Evolutionary conservation across 371 early-diverging fungal species (phyloP).

Genomic region (Mortierella sp.): DNA sequence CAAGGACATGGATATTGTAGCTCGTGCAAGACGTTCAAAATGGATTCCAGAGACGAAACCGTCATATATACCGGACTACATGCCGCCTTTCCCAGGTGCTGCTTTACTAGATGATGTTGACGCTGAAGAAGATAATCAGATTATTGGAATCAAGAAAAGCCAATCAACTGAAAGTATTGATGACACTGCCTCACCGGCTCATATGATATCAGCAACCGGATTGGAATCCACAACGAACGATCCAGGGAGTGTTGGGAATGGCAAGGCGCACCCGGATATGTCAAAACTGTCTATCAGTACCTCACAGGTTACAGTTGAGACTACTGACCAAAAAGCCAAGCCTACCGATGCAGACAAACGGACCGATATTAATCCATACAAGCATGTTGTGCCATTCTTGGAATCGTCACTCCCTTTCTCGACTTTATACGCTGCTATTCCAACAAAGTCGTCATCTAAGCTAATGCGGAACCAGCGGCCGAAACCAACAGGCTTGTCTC

Average conservation of each 20-base stretch:
- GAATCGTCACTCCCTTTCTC: constrained; percentile 60
- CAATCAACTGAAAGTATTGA: constrained; percentile 7
- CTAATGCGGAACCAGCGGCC: not conserved
- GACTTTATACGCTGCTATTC: constrained; percentile 26
- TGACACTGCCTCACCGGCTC: constrained; percentile 7
- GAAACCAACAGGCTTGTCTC: constrained; percentile 23
- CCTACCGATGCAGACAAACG: not conserved
- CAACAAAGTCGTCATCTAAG: constrained; percentile 7
- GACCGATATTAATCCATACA: constrained; percentile 63
- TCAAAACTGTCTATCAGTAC: constrained; percentile 28
- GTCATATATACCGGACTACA: constrained; percentile 41
- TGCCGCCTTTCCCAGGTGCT: constrained; percentile 49
- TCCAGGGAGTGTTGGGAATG: not conserved
- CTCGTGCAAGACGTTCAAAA: constrained; percentile 12
- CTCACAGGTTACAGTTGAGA: constrained; percentile 1
- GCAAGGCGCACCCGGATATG: constrained; percentile 2
- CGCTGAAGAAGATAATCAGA: constrained; percentile 7
- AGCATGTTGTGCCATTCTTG: constrained; percentile 63
- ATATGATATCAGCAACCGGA: constrained; percentile 22
- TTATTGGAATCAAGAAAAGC: constrained; percentile 6
- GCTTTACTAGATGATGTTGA: constrained; percentile 14
- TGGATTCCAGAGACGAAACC: constrained; percentile 46
- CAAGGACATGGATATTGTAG: not conserved
- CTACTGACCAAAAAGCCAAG: not conserved
- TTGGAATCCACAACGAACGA: constrained; percentile 15